Percentiles rank a stretch among this genome's conserved stretches.
Conservation (phyloP, 768 basidiomycete species). For the Mycena olivaceomarginata region DNA sequence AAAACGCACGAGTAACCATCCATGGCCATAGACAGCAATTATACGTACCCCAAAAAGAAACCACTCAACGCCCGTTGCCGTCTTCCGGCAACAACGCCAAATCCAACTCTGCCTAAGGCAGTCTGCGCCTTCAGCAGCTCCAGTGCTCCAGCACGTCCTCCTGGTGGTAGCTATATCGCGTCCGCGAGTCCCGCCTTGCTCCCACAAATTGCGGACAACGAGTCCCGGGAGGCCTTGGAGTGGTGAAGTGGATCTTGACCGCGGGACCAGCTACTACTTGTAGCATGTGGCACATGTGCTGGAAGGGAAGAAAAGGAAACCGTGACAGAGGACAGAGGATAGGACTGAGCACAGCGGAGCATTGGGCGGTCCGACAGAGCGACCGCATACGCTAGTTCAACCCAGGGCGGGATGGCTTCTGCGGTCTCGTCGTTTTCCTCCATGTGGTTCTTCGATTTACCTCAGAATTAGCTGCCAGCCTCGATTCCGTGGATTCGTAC, state of each 20-base stretch:
- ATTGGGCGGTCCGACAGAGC: conserved; percentile 47
- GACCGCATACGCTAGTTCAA: conserved; percentile 93
- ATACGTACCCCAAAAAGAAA: conserved; percentile 85
- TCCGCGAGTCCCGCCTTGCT: conserved; percentile 53
- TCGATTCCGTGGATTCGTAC: conserved; percentile 52
- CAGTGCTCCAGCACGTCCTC: conserved; percentile 72
- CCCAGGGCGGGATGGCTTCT: conserved; percentile 90
- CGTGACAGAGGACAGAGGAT: conserved; percentile 20
- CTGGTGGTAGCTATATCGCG: conserved; percentile 65
- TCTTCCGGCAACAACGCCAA: conserved; percentile 84
- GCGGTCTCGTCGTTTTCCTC: conserved; percentile 91
- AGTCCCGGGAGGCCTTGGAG: conserved; percentile 79
- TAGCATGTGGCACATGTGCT: conserved; percentile 92
- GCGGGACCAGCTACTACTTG: conserved; percentile 71
- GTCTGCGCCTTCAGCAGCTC: conserved; percentile 69
- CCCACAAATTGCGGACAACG: conserved; percentile 65
- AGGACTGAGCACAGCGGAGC: conserved; percentile 21
- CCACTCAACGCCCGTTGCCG: conserved; percentile 79
- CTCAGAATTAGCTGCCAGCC: conserved; percentile 11
- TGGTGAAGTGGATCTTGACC: conserved; percentile 87
- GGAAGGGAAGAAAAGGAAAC: conserved; percentile 12
- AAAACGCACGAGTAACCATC: not conserved
- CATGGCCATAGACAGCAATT: not conserved
- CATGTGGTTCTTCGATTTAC: conserved; percentile 86
- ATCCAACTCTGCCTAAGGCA: conserved; percentile 88